Evolutionary conservation across 192 early-diverging fungal genomes (phyloP).

Genomic region (Backusella sp.): DNA sequence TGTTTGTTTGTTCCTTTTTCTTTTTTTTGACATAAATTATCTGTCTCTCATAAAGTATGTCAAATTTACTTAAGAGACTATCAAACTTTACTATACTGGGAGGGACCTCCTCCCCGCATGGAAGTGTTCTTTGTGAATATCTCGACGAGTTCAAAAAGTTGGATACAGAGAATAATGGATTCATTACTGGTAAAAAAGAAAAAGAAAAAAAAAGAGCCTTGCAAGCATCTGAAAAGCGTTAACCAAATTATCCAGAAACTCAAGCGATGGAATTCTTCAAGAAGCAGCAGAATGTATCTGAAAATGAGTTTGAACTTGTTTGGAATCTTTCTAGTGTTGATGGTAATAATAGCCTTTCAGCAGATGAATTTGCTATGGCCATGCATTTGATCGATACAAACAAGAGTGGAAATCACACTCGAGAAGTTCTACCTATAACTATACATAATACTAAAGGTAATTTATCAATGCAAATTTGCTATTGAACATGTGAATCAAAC

Average conservation of each 20-base stretch:
- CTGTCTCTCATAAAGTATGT: neutral
- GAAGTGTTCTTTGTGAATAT: neutral
- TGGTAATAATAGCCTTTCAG: neutral
- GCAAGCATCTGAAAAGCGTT: neutral
- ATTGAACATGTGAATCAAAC: neutral
- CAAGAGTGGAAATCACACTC: neutral
- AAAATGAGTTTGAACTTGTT: neutral
- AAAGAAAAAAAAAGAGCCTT: neutral
- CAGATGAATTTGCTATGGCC: neutral
- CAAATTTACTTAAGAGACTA: neutral
- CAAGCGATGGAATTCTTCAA: neutral
- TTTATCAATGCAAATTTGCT: neutral
- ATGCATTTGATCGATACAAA: neutral
- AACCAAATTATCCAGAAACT: neutral
- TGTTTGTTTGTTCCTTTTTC: neutral
- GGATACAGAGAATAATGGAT: neutral
- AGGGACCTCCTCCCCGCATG: neutral
- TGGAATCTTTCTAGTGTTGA: conserved; percentile 1
- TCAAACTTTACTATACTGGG: neutral
- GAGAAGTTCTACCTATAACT: neutral
- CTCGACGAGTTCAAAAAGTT: neutral
- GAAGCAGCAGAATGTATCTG: neutral
- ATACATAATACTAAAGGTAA: neutral
- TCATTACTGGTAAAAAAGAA: neutral
- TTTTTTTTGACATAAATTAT: neutral